Evolutionary conservation across 164 flowering plant species (phyloP), one percentile per base, ranked within the genome.

Genomic region (Vitis cinerea): DNA sequence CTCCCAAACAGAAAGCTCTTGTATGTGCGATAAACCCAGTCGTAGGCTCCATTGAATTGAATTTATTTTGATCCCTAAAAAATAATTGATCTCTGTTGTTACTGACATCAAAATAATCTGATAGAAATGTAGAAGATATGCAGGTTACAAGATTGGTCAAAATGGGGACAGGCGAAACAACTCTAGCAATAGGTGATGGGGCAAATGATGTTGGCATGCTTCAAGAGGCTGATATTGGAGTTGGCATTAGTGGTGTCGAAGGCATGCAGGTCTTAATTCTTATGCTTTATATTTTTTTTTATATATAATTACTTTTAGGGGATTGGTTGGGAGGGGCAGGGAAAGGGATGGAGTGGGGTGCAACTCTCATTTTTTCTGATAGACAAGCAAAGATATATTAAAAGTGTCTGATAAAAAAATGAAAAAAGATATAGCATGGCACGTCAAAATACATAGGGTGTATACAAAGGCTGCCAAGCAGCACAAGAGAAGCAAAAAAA

Each of bases 171-270:
- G 84, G 89, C 37, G 86, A 80, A 75, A 88, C 93, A 51, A 93
- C 91, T 54, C 73, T 93, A 52, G 89, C 98, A 48, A 80, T 92
- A 75, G 97, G 96, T 47, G 98, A 92, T 80, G 96, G 98, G 53
- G 98, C 96, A 79, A 92, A 92, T 84, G 98, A 92, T 84, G 98
- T 92, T 30, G 89, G 98, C 68, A 90, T 92, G 96, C 91, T 90
- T 78, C 96, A 88, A 81, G 97, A 90, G 74, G 98, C 98, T 48
- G 94, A 93, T 64, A 85, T 93, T 77, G 98, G 98, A 58, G 87
- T 92, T 74, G 98, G 98, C 65, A 90, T 93, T 47, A 88, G 95
- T 66, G 98, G 97, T 65, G 92, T 80, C 66, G 98, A 93, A 75
- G 98, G 98, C 31, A 93, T 91, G 98, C 98, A 93, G 98, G 97